A percentile compares a stretch with the other conserved stretches of the same genome.
Conservation (phyloP, 2,329 filamentous ascomycete species). For the Penicillium freii region DNA sequence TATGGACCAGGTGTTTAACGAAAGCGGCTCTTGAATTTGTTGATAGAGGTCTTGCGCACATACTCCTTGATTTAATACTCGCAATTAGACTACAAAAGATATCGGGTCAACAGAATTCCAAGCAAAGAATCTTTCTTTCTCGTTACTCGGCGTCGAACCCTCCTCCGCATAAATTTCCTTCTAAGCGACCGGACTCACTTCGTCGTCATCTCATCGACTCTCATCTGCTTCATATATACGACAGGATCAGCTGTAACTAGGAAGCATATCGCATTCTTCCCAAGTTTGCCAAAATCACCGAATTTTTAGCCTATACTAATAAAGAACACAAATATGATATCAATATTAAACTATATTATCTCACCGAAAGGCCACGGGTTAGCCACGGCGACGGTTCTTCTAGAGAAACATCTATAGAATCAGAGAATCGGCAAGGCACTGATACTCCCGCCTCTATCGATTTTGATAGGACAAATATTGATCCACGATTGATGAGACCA, state of each 20-base stretch:
- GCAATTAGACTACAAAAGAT: no score
- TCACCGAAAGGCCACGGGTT: background rate
- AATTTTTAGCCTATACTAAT: conserved; percentile 16
- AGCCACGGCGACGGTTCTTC: background rate
- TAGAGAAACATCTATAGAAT: no score
- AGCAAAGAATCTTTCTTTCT: no score
- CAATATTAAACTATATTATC: conserved; percentile 19
- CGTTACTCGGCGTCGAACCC: conserved; percentile 21
- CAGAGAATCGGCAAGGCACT: no score
- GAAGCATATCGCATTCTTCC: conserved; percentile 10
- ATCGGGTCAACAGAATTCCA: no score
- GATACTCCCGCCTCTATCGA: no score
- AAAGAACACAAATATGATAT: conserved; percentile 16
- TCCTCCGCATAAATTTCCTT: conserved; percentile 25
- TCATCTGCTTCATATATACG: conserved; percentile 16
- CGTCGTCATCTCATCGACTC: conserved; percentile 24
- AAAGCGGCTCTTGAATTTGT: background rate
- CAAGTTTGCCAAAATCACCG: conserved; percentile 11
- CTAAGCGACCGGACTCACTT: conserved; percentile 24
- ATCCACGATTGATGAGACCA: no score
- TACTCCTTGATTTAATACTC: background rate
- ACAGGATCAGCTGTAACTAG: conserved; percentile 21
- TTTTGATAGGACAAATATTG: no score
- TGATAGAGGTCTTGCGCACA: background rate
- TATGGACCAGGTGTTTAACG: background rate